These are phyloP conservation scores for Citrullus mucosospermus DNA, from an alignment of 306 rosid species.

Conservation along the genomic window DNA sequence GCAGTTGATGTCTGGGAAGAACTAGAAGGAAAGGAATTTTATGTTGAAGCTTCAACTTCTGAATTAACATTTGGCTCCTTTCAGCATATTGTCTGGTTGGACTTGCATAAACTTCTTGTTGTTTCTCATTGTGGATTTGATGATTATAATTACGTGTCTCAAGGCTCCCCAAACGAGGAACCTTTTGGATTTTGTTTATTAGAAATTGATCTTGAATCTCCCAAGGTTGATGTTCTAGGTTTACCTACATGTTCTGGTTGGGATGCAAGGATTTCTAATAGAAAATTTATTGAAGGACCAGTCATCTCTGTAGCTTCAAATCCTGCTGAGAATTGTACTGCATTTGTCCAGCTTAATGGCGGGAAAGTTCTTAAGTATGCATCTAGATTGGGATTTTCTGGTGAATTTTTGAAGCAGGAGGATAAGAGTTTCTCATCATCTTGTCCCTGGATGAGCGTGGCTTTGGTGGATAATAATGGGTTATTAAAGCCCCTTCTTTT, in stretches of 20 bases:
- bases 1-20: slow-evolving; percentile 80
- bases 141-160: slow-evolving; percentile 31
- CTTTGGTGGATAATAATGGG: slow-evolving; percentile 30
- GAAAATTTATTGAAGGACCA: slow-evolving; percentile 39
- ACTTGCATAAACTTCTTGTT: slow-evolving; percentile 51
- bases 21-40: slow-evolving; percentile 66
- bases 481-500: slow-evolving; percentile 43
- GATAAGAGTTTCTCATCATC: slow-evolving; percentile 43
- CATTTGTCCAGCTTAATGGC: slow-evolving; percentile 60
- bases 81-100: slow-evolving; percentile 74
- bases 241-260: slow-evolving; percentile 72
- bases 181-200: slow-evolving; percentile 48
- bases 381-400: slow-evolving; percentile 31
- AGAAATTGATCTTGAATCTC: slow-evolving; percentile 68
- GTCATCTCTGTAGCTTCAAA: slow-evolving; percentile 45
- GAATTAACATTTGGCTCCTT: slow-evolving; percentile 44
- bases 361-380: slow-evolving; percentile 53
- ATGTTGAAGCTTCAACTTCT: slow-evolving; percentile 39
- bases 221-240: slow-evolving; percentile 58
- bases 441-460: slow-evolving; percentile 81
- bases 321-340: slow-evolving; percentile 43
- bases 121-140: slow-evolving; percentile 64
- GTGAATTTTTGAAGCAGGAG: slow-evolving; percentile 39
- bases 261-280: slow-evolving; percentile 49
- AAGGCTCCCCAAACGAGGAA: slow-evolving; percentile 19